Evolutionary conservation across 2,329 filamentous ascomycete genomes (phyloP).

Genomic region (Aspergillus neoniger): DNA sequence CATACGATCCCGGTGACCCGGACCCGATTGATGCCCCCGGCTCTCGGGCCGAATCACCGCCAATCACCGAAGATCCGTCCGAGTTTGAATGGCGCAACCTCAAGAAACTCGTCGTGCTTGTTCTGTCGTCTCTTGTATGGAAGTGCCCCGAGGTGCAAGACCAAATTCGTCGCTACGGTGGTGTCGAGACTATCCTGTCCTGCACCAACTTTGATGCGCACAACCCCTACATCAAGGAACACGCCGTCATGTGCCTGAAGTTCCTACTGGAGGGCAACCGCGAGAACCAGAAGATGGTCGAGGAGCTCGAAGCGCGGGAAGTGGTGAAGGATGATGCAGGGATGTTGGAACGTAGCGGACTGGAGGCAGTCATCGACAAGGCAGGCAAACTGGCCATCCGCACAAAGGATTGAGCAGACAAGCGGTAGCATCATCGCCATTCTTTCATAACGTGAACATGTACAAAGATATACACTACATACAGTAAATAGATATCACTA

Average conservation of each 20-base stretch:
- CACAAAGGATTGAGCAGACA: constrained; percentile 30
- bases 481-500: neutral
- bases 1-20: constrained; percentile 57
- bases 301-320: constrained; percentile 49
- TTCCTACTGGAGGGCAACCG: constrained; percentile 59
- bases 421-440: neutral
- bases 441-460: neutral
- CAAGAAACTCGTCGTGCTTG: constrained; percentile 89
- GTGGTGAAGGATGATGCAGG: constrained; percentile 45
- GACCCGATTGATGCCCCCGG: constrained; percentile 47
- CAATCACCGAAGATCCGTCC: constrained; percentile 62
- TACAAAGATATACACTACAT: neutral
- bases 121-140: constrained; percentile 85
- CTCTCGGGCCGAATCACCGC: constrained; percentile 48
- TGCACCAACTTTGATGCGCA: constrained; percentile 90
- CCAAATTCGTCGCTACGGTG: constrained; percentile 81
- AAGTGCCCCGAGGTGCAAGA: constrained; percentile 82
- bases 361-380: constrained; percentile 46
- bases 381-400: constrained; percentile 46
- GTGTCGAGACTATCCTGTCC: constrained; percentile 82
- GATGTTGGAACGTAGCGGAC: constrained; percentile 44
- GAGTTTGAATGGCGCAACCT: constrained; percentile 77
- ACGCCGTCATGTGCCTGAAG: constrained; percentile 84
- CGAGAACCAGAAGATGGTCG: constrained; percentile 57
- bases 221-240: constrained; percentile 92